Evolutionary conservation across 768 basidiomycete species (phyloP).

Genomic region (Coprinellus micaceus): DNA sequence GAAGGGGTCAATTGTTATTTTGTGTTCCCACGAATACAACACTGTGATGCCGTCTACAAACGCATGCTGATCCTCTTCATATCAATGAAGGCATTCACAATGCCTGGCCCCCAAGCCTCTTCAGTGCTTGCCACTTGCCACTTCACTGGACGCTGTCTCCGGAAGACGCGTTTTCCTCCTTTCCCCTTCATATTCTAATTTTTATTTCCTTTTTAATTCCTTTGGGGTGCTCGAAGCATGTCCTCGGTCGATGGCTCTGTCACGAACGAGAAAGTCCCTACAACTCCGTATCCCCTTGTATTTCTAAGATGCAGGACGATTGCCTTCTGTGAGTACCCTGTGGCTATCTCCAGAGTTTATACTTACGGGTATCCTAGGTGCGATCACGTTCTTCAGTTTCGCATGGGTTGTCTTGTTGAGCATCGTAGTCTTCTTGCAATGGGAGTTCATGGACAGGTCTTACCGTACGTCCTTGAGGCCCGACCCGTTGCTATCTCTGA

Average conservation of each 20-base stretch:
- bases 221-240: not conserved
- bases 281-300: constrained; percentile 3
- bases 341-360: not conserved
- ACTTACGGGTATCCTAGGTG: constrained; percentile 12
- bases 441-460: constrained; percentile 21
- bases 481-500: not conserved
- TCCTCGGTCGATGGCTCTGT: not conserved
- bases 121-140: constrained; percentile 2
- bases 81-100: not conserved
- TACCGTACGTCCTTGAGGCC: constrained; percentile 20
- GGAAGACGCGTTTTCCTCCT: constrained; percentile 4
- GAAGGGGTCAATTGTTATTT: too few species aligned
- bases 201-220: not conserved
- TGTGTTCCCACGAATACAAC: too few species aligned
- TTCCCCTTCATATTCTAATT: not conserved
- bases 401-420: constrained; percentile 26
- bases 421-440: constrained; percentile 24
- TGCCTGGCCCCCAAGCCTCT: not conserved
- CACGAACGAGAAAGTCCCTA: not conserved
- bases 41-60: too few species aligned
- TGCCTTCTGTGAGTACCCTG: constrained; percentile 5
- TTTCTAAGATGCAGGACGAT: constrained; percentile 9
- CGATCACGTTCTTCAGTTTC: constrained; percentile 23
- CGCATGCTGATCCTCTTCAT: not conserved
- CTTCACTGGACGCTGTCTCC: not conserved